Base-by-base conservation (phyloP, 1,284 basidiomycete genomes). In the Ganoderma boninense region DNA sequence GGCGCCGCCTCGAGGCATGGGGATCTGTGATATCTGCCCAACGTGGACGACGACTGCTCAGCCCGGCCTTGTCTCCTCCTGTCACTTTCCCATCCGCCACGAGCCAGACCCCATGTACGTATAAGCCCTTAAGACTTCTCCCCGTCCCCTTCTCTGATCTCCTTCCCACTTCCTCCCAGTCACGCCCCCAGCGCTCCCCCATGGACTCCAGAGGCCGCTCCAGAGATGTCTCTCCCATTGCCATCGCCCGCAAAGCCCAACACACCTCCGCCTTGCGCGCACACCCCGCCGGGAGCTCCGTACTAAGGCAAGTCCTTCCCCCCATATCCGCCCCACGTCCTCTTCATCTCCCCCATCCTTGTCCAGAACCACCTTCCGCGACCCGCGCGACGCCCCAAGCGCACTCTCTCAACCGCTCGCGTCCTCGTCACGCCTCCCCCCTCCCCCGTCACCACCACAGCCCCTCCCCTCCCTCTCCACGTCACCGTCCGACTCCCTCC, bases 191-290 rank as follows among this genome's bases (percentile, higher is more conserved):
- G 38, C 69, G 69, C 62, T 44, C 56, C 40, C 70, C 73, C 73
- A 79, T 80, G 79, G 72, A 74, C 54, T 20, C 14, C 65, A 66
- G 79, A 71, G 80, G 79, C 67, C 77, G 79, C 69, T 78, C 78
- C 43, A 64, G 74, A 65, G 75, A 78, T 64, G 70, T 80, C 65
- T 78, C 78, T 23, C 78, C 78, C 65, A 68, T 76, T 64, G 75
- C 76, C 38, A 43, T 76, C 63, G 71, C 75, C 26, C 73, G 74
- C 69, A 69, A 67, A 61, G 44, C 69, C 35, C 61, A 60, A 67
- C 69, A 61, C 64, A 65, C 10, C 40, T 62, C 40, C 11, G n/a
- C 57, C 32, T 40, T 40, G 57, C 57, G 20, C 43, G 56, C 60
- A 67, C 54, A 20, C 40, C 69, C 23, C 71, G 61, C 40, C 67